These are phyloP conservation scores for Paramyrothecium roridum DNA, from an alignment of 2,329 filamentous ascomycete species.

Conservation along the genomic window DNA sequence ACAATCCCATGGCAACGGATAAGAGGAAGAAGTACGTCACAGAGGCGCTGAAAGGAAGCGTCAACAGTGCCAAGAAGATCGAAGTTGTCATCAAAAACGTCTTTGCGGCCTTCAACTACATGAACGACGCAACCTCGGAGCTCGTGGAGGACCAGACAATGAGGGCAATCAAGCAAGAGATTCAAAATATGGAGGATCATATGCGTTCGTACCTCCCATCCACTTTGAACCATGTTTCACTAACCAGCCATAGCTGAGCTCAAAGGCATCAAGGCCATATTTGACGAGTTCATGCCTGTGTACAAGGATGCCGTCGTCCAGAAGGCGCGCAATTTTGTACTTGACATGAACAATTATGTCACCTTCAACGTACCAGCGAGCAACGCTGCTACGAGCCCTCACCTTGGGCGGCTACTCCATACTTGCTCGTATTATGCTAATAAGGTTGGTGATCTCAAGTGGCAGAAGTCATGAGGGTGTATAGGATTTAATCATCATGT, in stretches of 20 bases:
- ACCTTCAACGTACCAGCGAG: background rate
- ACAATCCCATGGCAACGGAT: background rate
- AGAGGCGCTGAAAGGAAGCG: background rate
- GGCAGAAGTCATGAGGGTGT: background rate
- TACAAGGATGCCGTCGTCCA: slow-evolving; percentile 1
- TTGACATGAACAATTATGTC: slow-evolving; percentile 1
- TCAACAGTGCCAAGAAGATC: background rate
- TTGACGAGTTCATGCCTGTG: background rate
- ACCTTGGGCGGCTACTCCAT: background rate
- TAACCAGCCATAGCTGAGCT: background rate
- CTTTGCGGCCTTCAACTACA: slow-evolving; percentile 1
- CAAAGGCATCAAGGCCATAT: background rate
- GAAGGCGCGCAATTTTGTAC: background rate
- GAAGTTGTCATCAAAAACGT: background rate
- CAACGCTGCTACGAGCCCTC: background rate
- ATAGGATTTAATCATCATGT: background rate
- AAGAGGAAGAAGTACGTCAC: slow-evolving; percentile 1
- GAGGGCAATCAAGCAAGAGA: background rate
- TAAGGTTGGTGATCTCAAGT: background rate
- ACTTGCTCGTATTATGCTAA: slow-evolving; percentile 1
- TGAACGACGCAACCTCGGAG: slow-evolving; percentile 1
- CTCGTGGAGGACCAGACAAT: background rate
- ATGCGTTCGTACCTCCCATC: background rate
- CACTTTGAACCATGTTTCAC: background rate
- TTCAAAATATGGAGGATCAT: slow-evolving; percentile 1